These are phyloP conservation scores for Incumbomyces delicatus DNA, from an alignment of 2,329 filamentous ascomycete species.

Conservation along the genomic window DNA sequence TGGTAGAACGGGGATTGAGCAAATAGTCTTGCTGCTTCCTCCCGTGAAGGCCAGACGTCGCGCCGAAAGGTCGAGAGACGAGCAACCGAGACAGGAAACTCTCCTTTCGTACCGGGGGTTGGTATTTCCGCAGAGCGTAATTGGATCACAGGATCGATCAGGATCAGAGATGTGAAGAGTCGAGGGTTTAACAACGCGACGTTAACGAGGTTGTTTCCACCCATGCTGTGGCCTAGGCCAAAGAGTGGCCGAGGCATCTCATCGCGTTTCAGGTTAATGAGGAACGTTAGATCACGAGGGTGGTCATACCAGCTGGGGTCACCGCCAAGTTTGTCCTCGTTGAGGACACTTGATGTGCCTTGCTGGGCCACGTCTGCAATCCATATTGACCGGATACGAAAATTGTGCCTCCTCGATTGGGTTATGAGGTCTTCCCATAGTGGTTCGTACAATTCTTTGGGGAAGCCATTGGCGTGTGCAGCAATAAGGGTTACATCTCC, in stretches of 20 bases:
- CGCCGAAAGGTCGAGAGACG: constrained; percentile 64
- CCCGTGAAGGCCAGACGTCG: constrained; percentile 72
- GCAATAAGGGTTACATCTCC: constrained; percentile 46
- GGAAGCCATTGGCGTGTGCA: constrained; percentile 47
- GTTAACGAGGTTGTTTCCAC: constrained; percentile 51
- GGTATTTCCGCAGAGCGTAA: constrained; percentile 9
- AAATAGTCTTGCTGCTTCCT: constrained; percentile 59
- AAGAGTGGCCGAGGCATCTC: constrained; percentile 52
- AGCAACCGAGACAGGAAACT: constrained; percentile 36
- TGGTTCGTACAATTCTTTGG: constrained; percentile 71
- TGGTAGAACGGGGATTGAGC: constrained; percentile 65
- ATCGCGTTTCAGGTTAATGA: constrained; percentile 26
- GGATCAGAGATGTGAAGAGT: constrained; percentile 59
- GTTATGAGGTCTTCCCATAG: constrained; percentile 67
- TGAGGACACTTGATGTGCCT: constrained; percentile 62
- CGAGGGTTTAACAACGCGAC: constrained; percentile 56
- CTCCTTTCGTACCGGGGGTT: constrained; percentile 10
- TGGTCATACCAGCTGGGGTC: constrained; percentile 75
- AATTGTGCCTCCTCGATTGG: constrained; percentile 50
- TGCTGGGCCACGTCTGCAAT: constrained; percentile 72
- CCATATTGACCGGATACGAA: constrained; percentile 60
- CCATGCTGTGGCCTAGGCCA: constrained; percentile 78
- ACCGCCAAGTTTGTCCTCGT: constrained; percentile 62
- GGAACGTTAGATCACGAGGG: constrained; percentile 62
- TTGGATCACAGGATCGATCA: constrained; percentile 53